Evolutionary conservation across 208 protist species (phyloP), one percentile per base, ranked within the genome.

Genomic region (Tritrichomonas musculus): DNA sequence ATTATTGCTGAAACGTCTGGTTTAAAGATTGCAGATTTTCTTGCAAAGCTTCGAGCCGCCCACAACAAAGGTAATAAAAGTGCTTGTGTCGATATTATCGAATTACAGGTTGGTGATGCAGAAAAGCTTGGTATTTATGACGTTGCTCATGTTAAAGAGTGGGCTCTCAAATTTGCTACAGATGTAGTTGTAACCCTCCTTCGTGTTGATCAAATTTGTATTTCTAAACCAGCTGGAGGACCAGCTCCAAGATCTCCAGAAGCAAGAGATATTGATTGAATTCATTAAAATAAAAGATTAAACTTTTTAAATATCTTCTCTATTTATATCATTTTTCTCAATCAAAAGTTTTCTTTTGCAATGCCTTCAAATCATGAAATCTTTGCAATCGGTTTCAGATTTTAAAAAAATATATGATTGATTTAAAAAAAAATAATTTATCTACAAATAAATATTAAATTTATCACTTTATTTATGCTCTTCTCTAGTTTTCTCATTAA

Each of bases 1-100:
- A 99, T 98, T 0, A 96, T 99, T 27, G 98, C 99, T 1, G 98
- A 99, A 95, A 99, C 99, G 66, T 97, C 97, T 92, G 99, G 99
- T 92, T 97, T 98, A 88, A 97, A 98, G 93, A 96, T 97, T 33
- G 98, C 97, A 20, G 96, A 99, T 92, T 95, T 99, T 69, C 96
- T 99, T 30, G 98, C 98, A 27, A 97, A 98, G 94, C 93, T 96
- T 64, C 95, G 95, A 73, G 93, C 93, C 20, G 97, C 97, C 39
- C 98, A 99, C 96, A 96, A 98, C 75, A 96, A 94, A 22, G 98
- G 97, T 69, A 96, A 98, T 94, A 95, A 93, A 65, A 95, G 97
- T 92, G 96, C 97, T 44, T 98, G 98, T 92, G 96, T 99, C 49
- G 97, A 99, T 94, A 95, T 99, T 27, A 96, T 69, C 39, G 55